phyloP scores from a whole-genome alignment of 148 eudicot species.

The Mesembryanthemum crystallinum region DNA sequence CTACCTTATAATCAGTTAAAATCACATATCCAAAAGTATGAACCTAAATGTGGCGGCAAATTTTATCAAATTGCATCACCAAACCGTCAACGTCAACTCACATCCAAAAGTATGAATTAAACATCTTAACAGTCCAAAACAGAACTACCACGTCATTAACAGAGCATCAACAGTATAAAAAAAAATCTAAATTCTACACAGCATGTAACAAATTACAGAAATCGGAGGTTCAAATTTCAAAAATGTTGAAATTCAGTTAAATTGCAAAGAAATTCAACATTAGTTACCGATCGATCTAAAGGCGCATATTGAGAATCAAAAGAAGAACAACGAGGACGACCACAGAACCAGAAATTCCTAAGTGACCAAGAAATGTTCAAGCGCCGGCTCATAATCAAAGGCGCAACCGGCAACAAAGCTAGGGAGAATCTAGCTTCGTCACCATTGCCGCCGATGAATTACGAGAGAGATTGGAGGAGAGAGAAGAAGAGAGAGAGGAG shows the following conservation, averaged over 20 bases:
- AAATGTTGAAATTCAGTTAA: neutral
- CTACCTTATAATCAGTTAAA: too few relatives aligned
- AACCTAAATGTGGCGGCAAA: neutral
- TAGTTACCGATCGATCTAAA: slow-evolving; percentile 15
- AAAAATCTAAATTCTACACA: neutral
- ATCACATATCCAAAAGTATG: too few relatives aligned
- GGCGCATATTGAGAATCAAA: slow-evolving; percentile 8
- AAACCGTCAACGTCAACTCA: neutral
- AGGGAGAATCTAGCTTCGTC: slow-evolving; percentile 7
- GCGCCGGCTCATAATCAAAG: slow-evolving; percentile 4
- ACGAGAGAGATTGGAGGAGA: neutral
- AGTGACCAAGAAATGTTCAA: slow-evolving; percentile 4
- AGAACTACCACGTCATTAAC: neutral
- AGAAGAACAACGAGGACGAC: neutral
- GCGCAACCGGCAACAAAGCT: neutral
- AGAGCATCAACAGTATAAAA: neutral
- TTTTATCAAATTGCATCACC: neutral
- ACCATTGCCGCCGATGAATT: neutral
- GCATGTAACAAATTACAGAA: neutral
- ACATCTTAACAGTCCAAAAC: neutral
- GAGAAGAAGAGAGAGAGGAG: neutral
- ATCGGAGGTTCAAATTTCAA: neutral
- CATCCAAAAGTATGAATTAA: neutral
- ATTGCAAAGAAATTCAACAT: neutral
- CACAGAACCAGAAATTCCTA: slow-evolving; percentile 16